Base-by-base conservation (phyloP, 2,329 filamentous ascomycete genomes). In the Ophiostoma australiae region DNA sequence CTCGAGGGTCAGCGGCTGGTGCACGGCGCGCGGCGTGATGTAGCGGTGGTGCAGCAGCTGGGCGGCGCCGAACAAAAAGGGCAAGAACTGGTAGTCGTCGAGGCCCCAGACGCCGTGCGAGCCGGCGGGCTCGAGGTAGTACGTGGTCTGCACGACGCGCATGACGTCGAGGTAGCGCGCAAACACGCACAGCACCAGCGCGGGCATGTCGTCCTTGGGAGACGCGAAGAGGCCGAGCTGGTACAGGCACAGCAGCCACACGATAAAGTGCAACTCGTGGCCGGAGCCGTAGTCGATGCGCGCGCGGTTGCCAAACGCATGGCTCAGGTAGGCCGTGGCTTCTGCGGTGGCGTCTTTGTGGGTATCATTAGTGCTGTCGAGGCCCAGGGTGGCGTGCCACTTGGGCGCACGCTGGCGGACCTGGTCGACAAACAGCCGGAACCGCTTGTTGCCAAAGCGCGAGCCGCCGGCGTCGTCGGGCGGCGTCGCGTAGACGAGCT, bases 31-130 rank as follows among this genome's bases (percentile, higher is more conserved):
- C 67, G 87, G 92, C 39, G 87, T 97, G 78, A 91, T 91, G 79
- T 86, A 97, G 61, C 84, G 91, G 78, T 99, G 95, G 74, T 92
- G 88, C 20, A 95, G 84, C 23, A 97, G 86, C 80, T 99, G 96
- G 33, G 93, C 90, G 48, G 95, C 93, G 27, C 95, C 95, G 74
- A 98, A 96, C 15, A 99, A 86, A 78, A 98, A 99, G 0, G 96
- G 95, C 1, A 97, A 83, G 81, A 99, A 99, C 75, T 96, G 94
- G 81, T 99, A 97, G 79, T 99, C 95, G 77, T 99, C 95, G 1
- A 99, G 83, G 23, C 95, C 95, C 95, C 95, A 99, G 33, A 99
- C 95, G 58, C 95, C 95, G 79, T 99, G 95, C 0, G 94, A 97
- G 17, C 95, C 95, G 0, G 95, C 95, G 1, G 95, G 95, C 77